These are phyloP conservation scores for Candida parachauliodes DNA, from an alignment of 805 yeast genomes.

Conservation along the genomic window DNA sequence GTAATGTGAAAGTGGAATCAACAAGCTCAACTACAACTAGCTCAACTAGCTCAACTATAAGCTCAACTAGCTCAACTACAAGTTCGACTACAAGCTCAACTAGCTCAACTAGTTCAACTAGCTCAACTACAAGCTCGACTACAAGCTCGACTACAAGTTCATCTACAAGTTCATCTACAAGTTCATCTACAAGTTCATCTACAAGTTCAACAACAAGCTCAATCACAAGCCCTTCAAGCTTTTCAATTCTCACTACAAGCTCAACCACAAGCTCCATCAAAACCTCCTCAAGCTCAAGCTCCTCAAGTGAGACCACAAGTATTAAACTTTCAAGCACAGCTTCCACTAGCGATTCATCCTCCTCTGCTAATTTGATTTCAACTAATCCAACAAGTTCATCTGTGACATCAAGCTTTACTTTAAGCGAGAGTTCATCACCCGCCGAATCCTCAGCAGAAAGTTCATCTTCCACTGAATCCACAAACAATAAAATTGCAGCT, in stretches of 20 bases:
- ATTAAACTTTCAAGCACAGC: neutral
- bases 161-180: neutral
- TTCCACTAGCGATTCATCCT: neutral
- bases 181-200: conserved; percentile 3
- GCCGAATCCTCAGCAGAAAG: neutral
- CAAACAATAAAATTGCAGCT: neutral
- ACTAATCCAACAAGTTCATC: conserved; percentile 2
- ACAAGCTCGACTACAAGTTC: conserved; percentile 1
- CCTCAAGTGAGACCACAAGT: conserved; percentile 4
- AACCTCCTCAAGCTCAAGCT: conserved; percentile 5
- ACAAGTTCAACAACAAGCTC: conserved; percentile 4
- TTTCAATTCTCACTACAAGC: conserved; percentile 5
- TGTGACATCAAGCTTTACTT: neutral
- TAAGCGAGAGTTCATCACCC: neutral
- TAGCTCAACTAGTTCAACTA: conserved; percentile 5
- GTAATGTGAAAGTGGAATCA: neutral
- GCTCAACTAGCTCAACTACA: conserved; percentile 5
- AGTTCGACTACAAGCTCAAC: conserved; percentile 8
- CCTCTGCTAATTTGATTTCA: neutral
- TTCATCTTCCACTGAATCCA: conserved; percentile 1
- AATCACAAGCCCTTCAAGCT: conserved; percentile 1
- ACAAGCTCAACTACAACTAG: conserved; percentile 8
- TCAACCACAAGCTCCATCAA: neutral
- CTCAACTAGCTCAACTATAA: conserved; percentile 5
- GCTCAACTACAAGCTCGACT: conserved; percentile 6